phyloP scores from a whole-genome alignment of 805 yeast species.

The Starmerella sp. region DNA sequence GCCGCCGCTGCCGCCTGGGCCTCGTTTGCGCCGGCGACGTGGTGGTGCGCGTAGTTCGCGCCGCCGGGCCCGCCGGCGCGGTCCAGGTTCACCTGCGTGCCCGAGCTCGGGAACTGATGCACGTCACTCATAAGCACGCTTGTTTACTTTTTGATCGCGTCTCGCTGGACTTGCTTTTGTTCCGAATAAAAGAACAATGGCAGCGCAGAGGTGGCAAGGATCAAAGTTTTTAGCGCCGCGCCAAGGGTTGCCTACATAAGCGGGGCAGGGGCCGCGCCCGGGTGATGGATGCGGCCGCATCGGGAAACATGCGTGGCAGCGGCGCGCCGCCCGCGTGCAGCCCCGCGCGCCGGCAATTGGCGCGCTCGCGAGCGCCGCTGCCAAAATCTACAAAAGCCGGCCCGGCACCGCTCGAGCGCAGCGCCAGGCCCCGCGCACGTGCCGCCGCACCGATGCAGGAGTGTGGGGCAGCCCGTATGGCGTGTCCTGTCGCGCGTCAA shows the following conservation, averaged over 20 bases:
- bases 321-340: too few relatives aligned
- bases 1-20: slow-evolving; percentile 5
- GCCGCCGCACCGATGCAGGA: too few relatives aligned
- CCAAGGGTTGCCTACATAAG: not conserved
- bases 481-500: too few relatives aligned
- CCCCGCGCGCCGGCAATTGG: too few relatives aligned
- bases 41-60: not conserved
- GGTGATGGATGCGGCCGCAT: too few relatives aligned
- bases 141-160: slow-evolving; percentile 6
- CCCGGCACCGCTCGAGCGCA: too few relatives aligned
- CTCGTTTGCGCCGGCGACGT: slow-evolving; percentile 1
- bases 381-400: too few relatives aligned
- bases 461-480: too few relatives aligned
- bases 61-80: not conserved
- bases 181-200: slow-evolving; percentile 4
- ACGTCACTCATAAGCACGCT: slow-evolving; percentile 1
- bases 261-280: not conserved
- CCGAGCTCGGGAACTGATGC: slow-evolving; percentile 5
- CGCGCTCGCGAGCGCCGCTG: too few relatives aligned
- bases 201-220: slow-evolving; percentile 1
- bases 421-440: too few relatives aligned
- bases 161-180: not conserved
- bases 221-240: not conserved
- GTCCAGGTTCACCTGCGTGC: slow-evolving; percentile 5
- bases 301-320: too few relatives aligned